These are phyloP conservation scores for Phoma sp. DNA, from an alignment of 2,329 filamentous ascomycete genomes.

Conservation along the genomic window DNA sequence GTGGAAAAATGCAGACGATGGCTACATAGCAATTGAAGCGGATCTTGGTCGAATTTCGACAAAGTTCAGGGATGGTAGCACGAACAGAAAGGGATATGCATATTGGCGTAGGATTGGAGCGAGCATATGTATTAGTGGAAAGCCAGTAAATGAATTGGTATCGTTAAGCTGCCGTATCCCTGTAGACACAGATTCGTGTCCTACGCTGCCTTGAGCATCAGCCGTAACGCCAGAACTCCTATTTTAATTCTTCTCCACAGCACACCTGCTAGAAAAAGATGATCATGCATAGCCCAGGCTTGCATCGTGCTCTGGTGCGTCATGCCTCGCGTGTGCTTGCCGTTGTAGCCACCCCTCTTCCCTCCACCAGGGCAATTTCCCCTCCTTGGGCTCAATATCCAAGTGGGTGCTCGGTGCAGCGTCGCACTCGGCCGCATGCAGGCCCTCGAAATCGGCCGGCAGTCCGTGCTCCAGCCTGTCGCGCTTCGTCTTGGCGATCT, in stretches of 20 bases:
- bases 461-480: constrained; percentile 44
- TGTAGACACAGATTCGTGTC: background rate
- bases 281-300: background rate
- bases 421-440: constrained; percentile 48
- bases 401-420: constrained; percentile 42
- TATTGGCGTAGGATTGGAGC: background rate
- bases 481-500: constrained; percentile 56
- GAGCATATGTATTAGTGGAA: constrained; percentile 12
- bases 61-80: background rate
- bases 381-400: constrained; percentile 28
- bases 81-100: background rate
- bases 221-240: constrained; percentile 2
- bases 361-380: constrained; percentile 45
- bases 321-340: constrained; percentile 1
- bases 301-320: background rate
- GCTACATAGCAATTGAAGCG: background rate
- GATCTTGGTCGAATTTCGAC: background rate
- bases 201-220: background rate
- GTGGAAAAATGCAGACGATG: background rate
- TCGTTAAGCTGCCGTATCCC: constrained; percentile 15
- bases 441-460: constrained; percentile 36
- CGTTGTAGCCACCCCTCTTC: constrained; percentile 28
- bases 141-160: constrained; percentile 22
- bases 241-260: background rate
- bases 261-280: too few species aligned